phyloP scores from a whole-genome alignment of 352 stramenopile species.

The Thraustochytrium sp. region DNA sequence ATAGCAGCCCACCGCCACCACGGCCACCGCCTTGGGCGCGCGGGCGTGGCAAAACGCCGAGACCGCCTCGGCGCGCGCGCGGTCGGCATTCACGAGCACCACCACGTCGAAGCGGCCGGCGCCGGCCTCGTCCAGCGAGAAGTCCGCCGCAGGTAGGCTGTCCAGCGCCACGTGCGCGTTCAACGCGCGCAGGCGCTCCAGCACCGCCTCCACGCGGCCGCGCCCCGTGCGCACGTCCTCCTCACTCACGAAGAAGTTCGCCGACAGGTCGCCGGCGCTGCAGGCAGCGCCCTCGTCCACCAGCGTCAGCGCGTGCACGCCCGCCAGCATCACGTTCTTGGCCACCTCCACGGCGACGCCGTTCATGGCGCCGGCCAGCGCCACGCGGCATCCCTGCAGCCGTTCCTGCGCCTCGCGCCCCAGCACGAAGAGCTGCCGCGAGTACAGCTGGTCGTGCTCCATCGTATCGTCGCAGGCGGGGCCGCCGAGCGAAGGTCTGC shows the following conservation, averaged over 20 bases:
- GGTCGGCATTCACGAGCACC: not conserved
- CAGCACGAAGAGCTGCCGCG: conserved; percentile 98
- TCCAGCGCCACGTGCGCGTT: not conserved
- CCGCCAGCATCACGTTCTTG: conserved; percentile 47
- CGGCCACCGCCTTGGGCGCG: conserved; percentile 36
- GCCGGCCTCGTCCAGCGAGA: not conserved
- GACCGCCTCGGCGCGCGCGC: not conserved
- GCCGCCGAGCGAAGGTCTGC: no score
- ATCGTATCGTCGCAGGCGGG: no score
- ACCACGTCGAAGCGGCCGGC: not conserved
- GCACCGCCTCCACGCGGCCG: not conserved
- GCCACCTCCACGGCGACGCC: conserved; percentile 39
- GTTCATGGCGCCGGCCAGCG: conserved; percentile 80
- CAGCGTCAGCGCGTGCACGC: conserved; percentile 42
- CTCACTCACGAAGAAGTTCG: conserved; percentile 41
- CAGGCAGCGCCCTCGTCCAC: not conserved
- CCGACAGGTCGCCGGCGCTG: not conserved
- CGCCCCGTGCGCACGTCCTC: not conserved
- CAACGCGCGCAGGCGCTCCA: not conserved
- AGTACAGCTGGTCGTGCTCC: conserved; percentile 65
- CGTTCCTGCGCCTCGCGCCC: conserved; percentile 93
- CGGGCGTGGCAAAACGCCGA: not conserved
- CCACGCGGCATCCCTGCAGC: conserved; percentile 88
- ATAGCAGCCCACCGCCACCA: conserved; percentile 47
- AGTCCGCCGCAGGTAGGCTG: not conserved